A percentile compares a stretch with the other conserved stretches of the same genome.
Evolutionary conservation across 225 moss, liverwort and hornwort genomes (phyloP).

Genomic region (Physcomitrium patens): DNA sequence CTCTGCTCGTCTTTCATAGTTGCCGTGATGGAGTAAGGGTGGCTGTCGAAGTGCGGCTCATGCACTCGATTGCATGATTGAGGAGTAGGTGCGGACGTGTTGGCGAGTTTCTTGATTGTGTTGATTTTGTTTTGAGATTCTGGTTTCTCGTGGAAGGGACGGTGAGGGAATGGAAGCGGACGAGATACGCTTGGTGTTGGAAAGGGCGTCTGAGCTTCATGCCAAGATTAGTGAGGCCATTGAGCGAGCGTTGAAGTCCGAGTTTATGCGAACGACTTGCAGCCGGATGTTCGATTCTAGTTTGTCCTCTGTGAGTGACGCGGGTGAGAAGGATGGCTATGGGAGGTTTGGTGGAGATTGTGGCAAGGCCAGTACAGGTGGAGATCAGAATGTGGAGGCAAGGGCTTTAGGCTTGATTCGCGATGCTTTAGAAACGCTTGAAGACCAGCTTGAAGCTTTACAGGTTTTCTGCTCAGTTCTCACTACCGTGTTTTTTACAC

Average conservation of each 20-base stretch:
- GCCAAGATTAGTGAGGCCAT: constrained; percentile 73
- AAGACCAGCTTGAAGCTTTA: constrained; percentile 66
- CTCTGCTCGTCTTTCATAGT: background rate
- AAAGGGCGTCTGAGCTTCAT: constrained; percentile 72
- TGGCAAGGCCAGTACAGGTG: constrained; percentile 19
- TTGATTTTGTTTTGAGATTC: no score
- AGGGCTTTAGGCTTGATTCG: constrained; percentile 65
- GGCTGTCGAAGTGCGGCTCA: no score
- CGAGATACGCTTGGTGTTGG: constrained; percentile 68
- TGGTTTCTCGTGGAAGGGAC: background rate
- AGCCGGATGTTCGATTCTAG: constrained; percentile 32
- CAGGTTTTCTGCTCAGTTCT: constrained; percentile 41
- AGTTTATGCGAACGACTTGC: constrained; percentile 47
- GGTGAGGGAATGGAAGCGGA: constrained; percentile 53
- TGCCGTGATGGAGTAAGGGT: no score
- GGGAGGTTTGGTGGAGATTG: constrained; percentile 36
- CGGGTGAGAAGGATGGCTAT: constrained; percentile 26
- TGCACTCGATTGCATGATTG: background rate
- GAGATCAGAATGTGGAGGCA: constrained; percentile 60
- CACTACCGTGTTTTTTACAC: background rate
- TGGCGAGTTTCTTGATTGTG: background rate
- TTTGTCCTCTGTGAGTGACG: constrained; percentile 20
- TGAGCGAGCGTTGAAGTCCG: constrained; percentile 65
- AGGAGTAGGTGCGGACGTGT: background rate
- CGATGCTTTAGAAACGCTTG: constrained; percentile 70